A percentile compares a stretch with the other conserved stretches of the same genome.
These are phyloP conservation scores for Sindora glabra DNA, from an alignment of 306 rosid species.

Conservation along the genomic window DNA sequence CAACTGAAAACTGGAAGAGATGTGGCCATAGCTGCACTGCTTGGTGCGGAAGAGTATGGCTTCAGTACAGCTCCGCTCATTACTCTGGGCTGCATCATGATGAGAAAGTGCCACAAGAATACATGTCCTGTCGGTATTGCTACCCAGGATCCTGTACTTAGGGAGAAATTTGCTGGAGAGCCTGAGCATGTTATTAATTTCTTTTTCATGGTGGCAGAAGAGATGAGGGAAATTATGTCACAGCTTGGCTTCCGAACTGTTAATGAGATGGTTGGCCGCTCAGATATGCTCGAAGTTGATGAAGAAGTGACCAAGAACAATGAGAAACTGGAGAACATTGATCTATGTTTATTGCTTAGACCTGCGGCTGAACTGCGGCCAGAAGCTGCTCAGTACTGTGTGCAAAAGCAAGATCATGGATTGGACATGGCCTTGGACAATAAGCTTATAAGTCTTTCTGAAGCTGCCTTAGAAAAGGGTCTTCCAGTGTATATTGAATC, in stretches of 20 bases:
- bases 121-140: slow-evolving; percentile 99
- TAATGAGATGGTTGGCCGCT: slow-evolving; percentile 92
- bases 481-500: slow-evolving; percentile 86
- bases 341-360: slow-evolving; percentile 75
- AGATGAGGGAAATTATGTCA: slow-evolving; percentile 91
- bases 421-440: slow-evolving; percentile 93
- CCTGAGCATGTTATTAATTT: slow-evolving; percentile 97
- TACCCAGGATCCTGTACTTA: slow-evolving; percentile 97
- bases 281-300: slow-evolving; percentile 94
- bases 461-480: slow-evolving; percentile 77
- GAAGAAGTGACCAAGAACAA: slow-evolving; percentile 63
- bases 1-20: slow-evolving; percentile 98
- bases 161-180: slow-evolving; percentile 99
- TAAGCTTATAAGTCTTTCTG: slow-evolving; percentile 58
- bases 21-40: slow-evolving; percentile 95
- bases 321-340: slow-evolving; percentile 82
- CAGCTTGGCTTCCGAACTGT: slow-evolving; percentile 73
- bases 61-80: slow-evolving; percentile 99
- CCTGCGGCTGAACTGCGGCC: slow-evolving; percentile 95
- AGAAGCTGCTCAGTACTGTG: slow-evolving; percentile 89
- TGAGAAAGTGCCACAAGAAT: slow-evolving; percentile 98
- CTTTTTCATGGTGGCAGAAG: slow-evolving; percentile 96
- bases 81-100: slow-evolving; percentile 98
- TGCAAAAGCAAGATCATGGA: slow-evolving; percentile 91
- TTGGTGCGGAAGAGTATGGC: slow-evolving; percentile 98